A percentile compares a stretch with the other conserved stretches of the same genome.
Evolutionary conservation across 2,329 filamentous ascomycete species (phyloP).

Genomic region (Curvularia spicifera): DNA sequence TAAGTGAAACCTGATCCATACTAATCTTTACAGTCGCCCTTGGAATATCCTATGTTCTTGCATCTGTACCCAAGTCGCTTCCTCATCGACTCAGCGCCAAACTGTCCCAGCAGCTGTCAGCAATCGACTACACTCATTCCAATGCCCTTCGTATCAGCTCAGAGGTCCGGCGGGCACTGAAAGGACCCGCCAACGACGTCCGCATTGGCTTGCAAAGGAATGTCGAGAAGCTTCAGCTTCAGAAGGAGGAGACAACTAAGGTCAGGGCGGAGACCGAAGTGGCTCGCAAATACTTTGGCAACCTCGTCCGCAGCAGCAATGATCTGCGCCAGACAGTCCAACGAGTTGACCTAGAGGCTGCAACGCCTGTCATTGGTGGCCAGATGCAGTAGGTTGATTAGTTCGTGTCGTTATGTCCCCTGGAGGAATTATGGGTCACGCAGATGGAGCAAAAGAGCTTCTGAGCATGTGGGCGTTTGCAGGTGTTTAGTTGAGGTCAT

Average conservation of each 20-base stretch:
- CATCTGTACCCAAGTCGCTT: conserved; percentile 86
- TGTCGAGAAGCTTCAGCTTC: conserved; percentile 79
- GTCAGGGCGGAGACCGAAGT: conserved; percentile 82
- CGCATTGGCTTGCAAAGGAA: conserved; percentile 82
- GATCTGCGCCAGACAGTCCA: conserved; percentile 58
- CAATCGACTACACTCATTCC: conserved; percentile 89
- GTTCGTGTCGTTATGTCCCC: conserved; percentile 9
- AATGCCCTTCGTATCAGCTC: conserved; percentile 85
- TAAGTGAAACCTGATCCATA: not conserved
- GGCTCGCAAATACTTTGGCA: conserved; percentile 87
- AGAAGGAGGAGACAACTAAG: conserved; percentile 83
- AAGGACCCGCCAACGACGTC: conserved; percentile 84
- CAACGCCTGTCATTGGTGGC: conserved; percentile 52
- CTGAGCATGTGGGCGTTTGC: conserved; percentile 26
- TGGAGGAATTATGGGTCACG: conserved; percentile 15
- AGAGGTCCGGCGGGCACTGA: conserved; percentile 87
- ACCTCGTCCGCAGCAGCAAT: conserved; percentile 71
- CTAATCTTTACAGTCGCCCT: conserved; percentile 65
- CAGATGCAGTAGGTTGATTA: conserved; percentile 26
- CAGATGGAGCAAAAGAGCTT: conserved; percentile 16
- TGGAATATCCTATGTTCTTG: conserved; percentile 79
- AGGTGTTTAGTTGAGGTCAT: conserved; percentile 22
- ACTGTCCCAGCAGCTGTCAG: conserved; percentile 77
- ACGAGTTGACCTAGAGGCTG: conserved; percentile 60
- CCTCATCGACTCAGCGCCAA: conserved; percentile 85